Base-by-base conservation (phyloP, 2,329 filamentous ascomycete genomes). In the Fonsecaea multimorphosa region DNA sequence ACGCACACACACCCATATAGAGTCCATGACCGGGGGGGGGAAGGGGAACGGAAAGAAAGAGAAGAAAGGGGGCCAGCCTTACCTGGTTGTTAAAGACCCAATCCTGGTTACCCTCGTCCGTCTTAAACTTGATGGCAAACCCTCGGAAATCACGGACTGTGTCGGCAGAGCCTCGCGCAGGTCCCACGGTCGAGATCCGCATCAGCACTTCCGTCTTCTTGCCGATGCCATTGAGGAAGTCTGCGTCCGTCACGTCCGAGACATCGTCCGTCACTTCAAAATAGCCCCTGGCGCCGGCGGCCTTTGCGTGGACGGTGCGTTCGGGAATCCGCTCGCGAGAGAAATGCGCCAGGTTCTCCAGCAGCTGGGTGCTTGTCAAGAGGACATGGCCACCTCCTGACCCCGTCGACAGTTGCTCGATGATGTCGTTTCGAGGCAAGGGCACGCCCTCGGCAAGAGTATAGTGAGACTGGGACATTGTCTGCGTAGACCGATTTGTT, bases 261-360 rank as follows among this genome's bases (percentile, higher is more conserved):
- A 87, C 79, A 69, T 89, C 86, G 49, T 84, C 74, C 0, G 84
- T 87, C 16, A 84, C 82, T 73, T 88, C 85, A 66, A 88, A 89
- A 56, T 86, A 81, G 19, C 85, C 85, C 67, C 80, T 84, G 0
- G 84, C 84, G 29, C 84, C 86, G 12, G 80, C 80, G 14, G 84
- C 86, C 71, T 86, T 86, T n/a, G 86, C 86, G 68, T 88, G 86
- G 1, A 88, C 86, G 1, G 87, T 79, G 72, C 86, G 76, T 73
- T 88, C 86, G 0, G 86, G 86, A 19, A 89, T 89, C 19, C 86
- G 78, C 74, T 89, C 86, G 5, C 86, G 81, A 65, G 85, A 82
- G 71, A 88, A 89, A 71, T 88, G 86, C 1, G 86, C 82, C 0
- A 88, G 75, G 0, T 84, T 82, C 67, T 88, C 85, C 64, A 88